A percentile compares a stretch with the other conserved stretches of the same genome.
phyloP scores from a whole-genome alignment of 2,329 filamentous ascomycete genomes.

The Venturia nashicola region DNA sequence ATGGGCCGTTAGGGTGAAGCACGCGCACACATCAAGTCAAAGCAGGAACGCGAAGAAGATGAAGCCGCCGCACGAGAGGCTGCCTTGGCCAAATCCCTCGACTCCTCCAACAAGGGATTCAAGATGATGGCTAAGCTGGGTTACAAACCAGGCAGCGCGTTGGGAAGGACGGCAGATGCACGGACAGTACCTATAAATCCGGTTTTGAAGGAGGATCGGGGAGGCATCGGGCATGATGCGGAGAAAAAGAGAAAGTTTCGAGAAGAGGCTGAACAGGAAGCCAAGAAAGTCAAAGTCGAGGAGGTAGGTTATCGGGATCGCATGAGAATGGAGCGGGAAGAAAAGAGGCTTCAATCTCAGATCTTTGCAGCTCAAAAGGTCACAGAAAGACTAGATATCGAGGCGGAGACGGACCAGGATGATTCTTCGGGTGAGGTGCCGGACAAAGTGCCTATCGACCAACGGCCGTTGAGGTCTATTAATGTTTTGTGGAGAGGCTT shows the following conservation, averaged over 20 bases:
- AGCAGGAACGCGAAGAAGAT: conserved; percentile 67
- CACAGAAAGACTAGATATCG: conserved; percentile 61
- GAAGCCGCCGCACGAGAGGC: conserved; percentile 61
- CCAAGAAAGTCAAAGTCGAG: conserved; percentile 34
- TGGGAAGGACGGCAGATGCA: conserved; percentile 50
- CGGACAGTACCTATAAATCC: conserved; percentile 64
- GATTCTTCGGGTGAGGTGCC: conserved; percentile 16
- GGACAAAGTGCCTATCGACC: conserved; percentile 15
- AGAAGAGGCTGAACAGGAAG: conserved; percentile 20
- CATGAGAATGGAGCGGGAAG: conserved; percentile 21
- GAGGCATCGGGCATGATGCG: conserved; percentile 71
- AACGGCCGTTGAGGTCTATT: conserved; percentile 50
- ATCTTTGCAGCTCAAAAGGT: conserved; percentile 71
- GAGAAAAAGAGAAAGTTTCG: conserved; percentile 66
- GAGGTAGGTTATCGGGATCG: conserved; percentile 24
- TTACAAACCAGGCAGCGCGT: conserved; percentile 61
- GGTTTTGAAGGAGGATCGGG: conserved; percentile 63
- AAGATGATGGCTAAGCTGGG: conserved; percentile 97
- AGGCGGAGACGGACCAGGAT: conserved; percentile 24
- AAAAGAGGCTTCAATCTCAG: conserved; percentile 46
- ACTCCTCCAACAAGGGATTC: conserved; percentile 68
- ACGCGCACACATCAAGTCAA: conserved; percentile 55
- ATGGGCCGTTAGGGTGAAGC: conserved; percentile 44
- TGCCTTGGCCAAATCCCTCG: conserved; percentile 62
- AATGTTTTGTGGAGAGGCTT: conserved; percentile 72